phyloP scores from a whole-genome alignment of 495 filamentous ascomycete genomes.

The Platismatia glauca region DNA sequence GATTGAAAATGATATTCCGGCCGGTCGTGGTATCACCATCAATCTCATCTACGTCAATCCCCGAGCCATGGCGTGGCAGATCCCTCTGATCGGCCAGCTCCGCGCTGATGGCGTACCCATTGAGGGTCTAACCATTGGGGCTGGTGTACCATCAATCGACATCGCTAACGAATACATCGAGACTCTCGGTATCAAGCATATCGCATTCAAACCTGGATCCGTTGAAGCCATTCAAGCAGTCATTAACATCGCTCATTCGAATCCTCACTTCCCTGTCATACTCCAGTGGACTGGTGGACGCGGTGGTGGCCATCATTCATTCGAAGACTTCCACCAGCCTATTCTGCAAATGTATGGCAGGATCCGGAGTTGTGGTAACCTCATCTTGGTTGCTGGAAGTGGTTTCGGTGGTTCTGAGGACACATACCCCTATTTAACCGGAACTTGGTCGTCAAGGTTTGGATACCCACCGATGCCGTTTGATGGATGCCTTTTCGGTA shows the following conservation, averaged over 20 bases:
- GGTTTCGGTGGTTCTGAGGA: constrained; percentile 87
- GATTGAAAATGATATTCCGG: constrained; percentile 79
- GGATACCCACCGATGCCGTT: constrained; percentile 92
- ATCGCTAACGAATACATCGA: constrained; percentile 90
- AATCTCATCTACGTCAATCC: constrained; percentile 98
- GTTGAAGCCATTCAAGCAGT: constrained; percentile 81
- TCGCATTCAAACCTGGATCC: constrained; percentile 90
- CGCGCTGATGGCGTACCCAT: constrained; percentile 85
- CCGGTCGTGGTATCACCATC: constrained; percentile 85
- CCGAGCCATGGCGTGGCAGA: constrained; percentile 94
- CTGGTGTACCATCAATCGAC: constrained; percentile 88
- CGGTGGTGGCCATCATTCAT: constrained; percentile 91
- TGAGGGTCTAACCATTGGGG: constrained; percentile 89
- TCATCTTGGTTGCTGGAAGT: constrained; percentile 82
- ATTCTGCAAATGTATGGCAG: constrained; percentile 86
- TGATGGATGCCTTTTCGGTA: constrained; percentile 83
- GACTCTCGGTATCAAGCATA: constrained; percentile 89
- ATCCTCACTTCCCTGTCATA: constrained; percentile 81
- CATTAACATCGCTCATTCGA: constrained; percentile 86
- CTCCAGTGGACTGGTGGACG: constrained; percentile 93
- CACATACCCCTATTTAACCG: constrained; percentile 88
- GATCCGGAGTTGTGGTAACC: constrained; percentile 71
- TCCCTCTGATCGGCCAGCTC: constrained; percentile 77
- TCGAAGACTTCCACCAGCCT: constrained; percentile 89
- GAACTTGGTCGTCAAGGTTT: constrained; percentile 72